Conservation (phyloP, 306 rosid genomes). For the Sechiopsis laciniata region DNA sequence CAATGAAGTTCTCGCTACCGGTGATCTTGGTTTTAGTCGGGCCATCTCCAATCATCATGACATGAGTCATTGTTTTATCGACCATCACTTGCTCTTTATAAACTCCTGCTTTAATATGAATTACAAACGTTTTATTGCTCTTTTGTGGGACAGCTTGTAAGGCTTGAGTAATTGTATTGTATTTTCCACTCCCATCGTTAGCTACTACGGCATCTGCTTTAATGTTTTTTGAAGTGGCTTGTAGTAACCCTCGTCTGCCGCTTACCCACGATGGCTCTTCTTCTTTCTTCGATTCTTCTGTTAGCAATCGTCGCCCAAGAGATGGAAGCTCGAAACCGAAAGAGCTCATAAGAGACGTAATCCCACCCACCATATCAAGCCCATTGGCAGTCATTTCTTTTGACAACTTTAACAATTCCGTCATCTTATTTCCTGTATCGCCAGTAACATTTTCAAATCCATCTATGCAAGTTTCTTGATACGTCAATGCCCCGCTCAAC, state of each 20-base stretch:
- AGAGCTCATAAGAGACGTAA: conserved; percentile 7
- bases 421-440: conserved; percentile 43
- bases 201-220: conserved; percentile 53
- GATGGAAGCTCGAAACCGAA: not conserved
- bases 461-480: conserved; percentile 56
- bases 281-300: not conserved
- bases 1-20: conserved; percentile 32
- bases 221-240: not conserved
- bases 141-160: conserved; percentile 39
- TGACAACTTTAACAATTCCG: conserved; percentile 29
- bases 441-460: conserved; percentile 49
- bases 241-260: conserved; percentile 28
- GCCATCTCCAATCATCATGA: conserved; percentile 69
- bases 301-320: conserved; percentile 24
- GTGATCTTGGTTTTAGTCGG: conserved; percentile 55
- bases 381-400: conserved; percentile 57
- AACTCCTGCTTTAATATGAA: conserved; percentile 58
- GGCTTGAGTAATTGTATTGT: conserved; percentile 49
- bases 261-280: conserved; percentile 40
- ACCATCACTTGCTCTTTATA: conserved; percentile 40
- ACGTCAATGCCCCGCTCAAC: conserved; percentile 52
- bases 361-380: conserved; percentile 45
- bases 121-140: conserved; percentile 43
- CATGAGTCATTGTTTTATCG: conserved; percentile 28
- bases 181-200: conserved; percentile 55